Evolutionary conservation across 495 filamentous ascomycete species (phyloP).

Genomic region (Alectoria sarmentosa): DNA sequence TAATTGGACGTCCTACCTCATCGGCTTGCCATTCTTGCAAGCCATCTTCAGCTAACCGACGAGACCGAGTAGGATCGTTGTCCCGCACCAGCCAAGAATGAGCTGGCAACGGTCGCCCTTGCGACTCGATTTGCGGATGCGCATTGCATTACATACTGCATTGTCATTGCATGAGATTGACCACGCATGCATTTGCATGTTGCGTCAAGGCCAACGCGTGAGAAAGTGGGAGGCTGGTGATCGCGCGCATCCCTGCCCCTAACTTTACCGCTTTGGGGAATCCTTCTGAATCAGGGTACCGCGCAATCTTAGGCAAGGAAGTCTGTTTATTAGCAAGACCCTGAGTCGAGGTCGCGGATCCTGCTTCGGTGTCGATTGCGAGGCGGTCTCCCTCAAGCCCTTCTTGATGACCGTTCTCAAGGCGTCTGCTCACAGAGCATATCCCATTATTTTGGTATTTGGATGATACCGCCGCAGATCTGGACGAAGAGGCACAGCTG

Average conservation of each 20-base stretch:
- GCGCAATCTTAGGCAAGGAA: constrained; percentile 1
- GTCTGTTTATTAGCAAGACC: neutral
- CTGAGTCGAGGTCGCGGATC: neutral
- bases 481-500: neutral
- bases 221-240: constrained; percentile 7
- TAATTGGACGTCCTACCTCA: constrained; percentile 11
- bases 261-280: neutral
- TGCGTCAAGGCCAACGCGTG: constrained; percentile 9
- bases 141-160: neutral
- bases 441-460: no score
- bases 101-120: neutral
- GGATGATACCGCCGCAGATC: neutral
- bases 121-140: constrained; percentile 7
- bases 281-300: neutral
- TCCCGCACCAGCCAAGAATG: constrained; percentile 4
- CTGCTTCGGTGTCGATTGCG: neutral
- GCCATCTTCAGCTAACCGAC: no score
- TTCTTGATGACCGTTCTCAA: no score
- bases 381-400: neutral
- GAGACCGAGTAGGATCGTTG: neutral
- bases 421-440: no score
- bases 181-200: neutral
- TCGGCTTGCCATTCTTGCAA: neutral
- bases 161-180: constrained; percentile 9
- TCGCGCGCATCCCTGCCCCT: constrained; percentile 12